Base-by-base conservation (phyloP, 345 rosid genomes). In the Citrus cavaleriei region DNA sequence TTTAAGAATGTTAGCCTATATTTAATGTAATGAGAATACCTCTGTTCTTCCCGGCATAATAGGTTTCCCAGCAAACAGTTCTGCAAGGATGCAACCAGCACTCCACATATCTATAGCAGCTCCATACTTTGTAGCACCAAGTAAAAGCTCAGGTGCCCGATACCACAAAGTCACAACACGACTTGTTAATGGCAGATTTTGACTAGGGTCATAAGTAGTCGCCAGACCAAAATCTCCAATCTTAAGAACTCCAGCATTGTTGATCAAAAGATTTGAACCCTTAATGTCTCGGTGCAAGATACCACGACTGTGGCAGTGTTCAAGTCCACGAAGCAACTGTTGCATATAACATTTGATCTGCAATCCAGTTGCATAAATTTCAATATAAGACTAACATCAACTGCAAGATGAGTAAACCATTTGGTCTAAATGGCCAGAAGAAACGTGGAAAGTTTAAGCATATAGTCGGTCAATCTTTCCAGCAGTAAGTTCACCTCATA, bases 151-250 rank as follows among this genome's bases (percentile, higher is more conserved):
- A 7, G 98, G 95, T 35, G 99, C 94, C 76, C 98, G 89, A 49
- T 96, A 94, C 99, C 99, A 93, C 60, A 94, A 88, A n/a, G 99
- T 94, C 70, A 91, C 99, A 1, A 96, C 99, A 67, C 98, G 95
- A 77, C 98, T 96, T 65, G 98, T 96, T 42, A 93, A 74, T 0
- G 92, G 90, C 68, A 88, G 97, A 38, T 74, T 83, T 69, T 86
- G 87, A 74, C 81, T 84, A 27, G 92, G 90, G 7, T 89, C 85
- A 37, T 80, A 94, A 76, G 88, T 84, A 6, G 86, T 93, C 5
- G 98, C 95, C 9, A 96, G 84, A 64, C 99, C 97, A 34, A 94
- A 94, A 81, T 96, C 99, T 51, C 93, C 99, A 66, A 96, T 88
- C 89, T 96, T 94, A 46, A 96, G 91, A 74, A 93, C 89, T 69